Base-by-base conservation (phyloP, 2,329 filamentous ascomycete genomes). In the Sporothrix brasiliensis region DNA sequence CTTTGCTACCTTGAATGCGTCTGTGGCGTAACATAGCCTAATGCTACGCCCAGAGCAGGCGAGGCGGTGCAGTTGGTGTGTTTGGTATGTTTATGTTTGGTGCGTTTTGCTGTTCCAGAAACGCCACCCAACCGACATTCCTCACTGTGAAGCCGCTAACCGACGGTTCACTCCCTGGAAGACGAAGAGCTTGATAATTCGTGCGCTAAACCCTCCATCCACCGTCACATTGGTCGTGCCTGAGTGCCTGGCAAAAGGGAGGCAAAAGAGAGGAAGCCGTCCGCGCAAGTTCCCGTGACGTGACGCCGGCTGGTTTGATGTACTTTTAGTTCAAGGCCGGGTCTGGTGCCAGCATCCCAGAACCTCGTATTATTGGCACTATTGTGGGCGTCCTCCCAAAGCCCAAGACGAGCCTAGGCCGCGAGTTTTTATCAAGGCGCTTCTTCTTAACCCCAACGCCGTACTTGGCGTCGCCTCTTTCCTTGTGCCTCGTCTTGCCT, bases 371-470 rank as follows among this genome's bases (percentile, higher is more conserved):
- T 34, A 34, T 34, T 34, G 34, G 44, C 30, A 50, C 34, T 66
- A 66, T 52, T 66, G 63, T 66, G 63, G 47, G 63, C 63, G 21
- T 16, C 61, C 61, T 66, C 63, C 47, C 27, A 27, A 39, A 5
- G n/a, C 14, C 41, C 19, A 21, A n/a, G 27, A 41, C 44, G 21
- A 41, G 41, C 21, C 41, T 63, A 49, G 10, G 27, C 47, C n/a
- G 41, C 63, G 11, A 21, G 41, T 54, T 41, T 49, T 63, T 44
- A 14, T 27, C 47, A n/a, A 21, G 47, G 16, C 44, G 30, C 11
- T 19, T 14, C 11, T 19, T 14, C 7, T 50, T 9, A 53, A 54
- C 11, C 21, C 52, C 3, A 6, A 34, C 7, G 6, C 16, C 52
- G 50, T 53, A 53, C 50, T 53, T 54, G 14, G 11, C 4, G 52